A percentile compares a stretch with the other conserved stretches of the same genome.
These are phyloP conservation scores for Huiozyma naganishii DNA, from an alignment of 805 yeast genomes.

Conservation along the genomic window DNA sequence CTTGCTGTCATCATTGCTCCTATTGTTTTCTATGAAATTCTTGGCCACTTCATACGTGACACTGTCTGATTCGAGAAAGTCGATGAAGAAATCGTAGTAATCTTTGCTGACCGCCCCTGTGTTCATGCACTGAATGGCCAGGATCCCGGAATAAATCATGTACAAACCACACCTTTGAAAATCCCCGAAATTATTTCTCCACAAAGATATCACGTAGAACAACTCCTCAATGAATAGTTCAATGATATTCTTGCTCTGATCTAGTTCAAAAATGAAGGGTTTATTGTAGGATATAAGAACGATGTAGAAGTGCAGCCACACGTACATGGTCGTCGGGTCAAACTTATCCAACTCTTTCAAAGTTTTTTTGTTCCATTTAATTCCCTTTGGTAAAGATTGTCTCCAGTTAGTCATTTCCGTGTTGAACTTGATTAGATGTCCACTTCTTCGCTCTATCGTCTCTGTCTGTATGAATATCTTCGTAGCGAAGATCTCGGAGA, in stretches of 20 bases:
- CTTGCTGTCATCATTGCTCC: slow-evolving; percentile 3
- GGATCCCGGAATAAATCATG: slow-evolving; percentile 21
- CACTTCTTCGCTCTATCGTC: slow-evolving; percentile 27
- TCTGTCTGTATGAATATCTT: slow-evolving; percentile 17
- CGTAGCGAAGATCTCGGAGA: slow-evolving; percentile 22
- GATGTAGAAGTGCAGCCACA: slow-evolving; percentile 44
- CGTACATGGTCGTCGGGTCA: slow-evolving; percentile 39
- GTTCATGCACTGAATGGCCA: slow-evolving; percentile 22
- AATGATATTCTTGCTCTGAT: slow-evolving; percentile 12
- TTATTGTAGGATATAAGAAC: slow-evolving; percentile 45
- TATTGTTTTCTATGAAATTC: slow-evolving; percentile 16
- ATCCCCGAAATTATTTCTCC: slow-evolving; percentile 12
- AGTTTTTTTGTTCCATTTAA: slow-evolving; percentile 35
- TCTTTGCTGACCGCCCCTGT: slow-evolving; percentile 12
- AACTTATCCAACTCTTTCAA: slow-evolving; percentile 29
- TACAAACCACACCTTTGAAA: slow-evolving; percentile 19
- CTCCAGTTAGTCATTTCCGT: slow-evolving; percentile 40
- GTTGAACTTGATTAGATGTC: slow-evolving; percentile 32
- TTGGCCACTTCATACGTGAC: slow-evolving; percentile 20
- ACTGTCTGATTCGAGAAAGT: slow-evolving; percentile 14
- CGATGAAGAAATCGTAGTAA: slow-evolving; percentile 8
- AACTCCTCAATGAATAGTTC: slow-evolving; percentile 21
- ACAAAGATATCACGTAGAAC: slow-evolving; percentile 10
- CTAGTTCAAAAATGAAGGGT: slow-evolving; percentile 34
- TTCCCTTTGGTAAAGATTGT: slow-evolving; percentile 31